phyloP scores from a whole-genome alignment of 73 alveolate species.

The Uronychia binucleata region DNA sequence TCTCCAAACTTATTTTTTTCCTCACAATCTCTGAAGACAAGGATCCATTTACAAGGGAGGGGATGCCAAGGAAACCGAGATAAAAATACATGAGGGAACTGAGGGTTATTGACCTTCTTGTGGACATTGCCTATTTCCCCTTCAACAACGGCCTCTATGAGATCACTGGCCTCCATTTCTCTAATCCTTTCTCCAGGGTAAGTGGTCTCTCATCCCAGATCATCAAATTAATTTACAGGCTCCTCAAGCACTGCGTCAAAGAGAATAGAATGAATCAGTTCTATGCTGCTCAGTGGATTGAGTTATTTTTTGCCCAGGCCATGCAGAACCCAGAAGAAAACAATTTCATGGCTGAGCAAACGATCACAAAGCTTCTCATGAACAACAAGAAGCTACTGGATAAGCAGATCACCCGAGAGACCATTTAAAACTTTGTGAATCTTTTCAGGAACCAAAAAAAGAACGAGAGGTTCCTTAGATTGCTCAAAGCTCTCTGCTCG shows the following conservation, averaged over 20 bases:
- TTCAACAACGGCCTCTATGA: constrained; percentile 36
- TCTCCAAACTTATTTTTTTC: constrained; percentile 24
- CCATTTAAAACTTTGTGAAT: constrained; percentile 37
- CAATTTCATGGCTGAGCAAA: constrained; percentile 39
- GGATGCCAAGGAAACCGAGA: constrained; percentile 22
- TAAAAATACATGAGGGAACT: constrained; percentile 39
- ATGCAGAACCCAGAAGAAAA: constrained; percentile 48
- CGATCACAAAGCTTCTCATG: constrained; percentile 45
- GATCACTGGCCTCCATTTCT: constrained; percentile 4
- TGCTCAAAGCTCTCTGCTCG: constrained; percentile 50
- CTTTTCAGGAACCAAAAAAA: constrained; percentile 26
- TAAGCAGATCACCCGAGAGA: constrained; percentile 46
- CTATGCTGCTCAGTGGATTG: constrained; percentile 51
- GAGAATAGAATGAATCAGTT: constrained; percentile 29
- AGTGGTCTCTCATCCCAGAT: constrained; percentile 13
- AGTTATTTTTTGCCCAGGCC: constrained; percentile 33
- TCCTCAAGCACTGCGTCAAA: constrained; percentile 38
- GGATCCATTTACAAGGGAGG: constrained; percentile 45
- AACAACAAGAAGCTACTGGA: constrained; percentile 46
- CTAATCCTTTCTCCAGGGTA: constrained; percentile 32
- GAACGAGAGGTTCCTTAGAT: constrained; percentile 44
- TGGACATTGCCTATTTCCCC: constrained; percentile 34
- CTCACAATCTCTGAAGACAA: constrained; percentile 33
- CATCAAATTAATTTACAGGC: constrained; percentile 33
- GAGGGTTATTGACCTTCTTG: constrained; percentile 37